phyloP scores from a whole-genome alignment of 352 stramenopile genomes.

The Globisporangium orthogonon region DNA sequence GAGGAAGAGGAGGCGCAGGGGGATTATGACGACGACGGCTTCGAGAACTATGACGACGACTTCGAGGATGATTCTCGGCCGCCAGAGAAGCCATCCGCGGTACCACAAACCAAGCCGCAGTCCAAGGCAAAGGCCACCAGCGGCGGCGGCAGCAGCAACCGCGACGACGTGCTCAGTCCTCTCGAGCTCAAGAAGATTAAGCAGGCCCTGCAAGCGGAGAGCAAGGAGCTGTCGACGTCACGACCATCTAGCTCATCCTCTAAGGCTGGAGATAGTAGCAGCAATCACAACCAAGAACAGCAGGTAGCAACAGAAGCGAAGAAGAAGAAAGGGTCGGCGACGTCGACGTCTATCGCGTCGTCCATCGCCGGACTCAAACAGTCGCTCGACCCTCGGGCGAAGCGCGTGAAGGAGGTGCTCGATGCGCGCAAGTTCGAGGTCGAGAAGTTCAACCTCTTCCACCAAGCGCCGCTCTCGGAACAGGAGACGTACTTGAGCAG shows the following conservation, averaged over 20 bases:
- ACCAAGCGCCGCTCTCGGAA: constrained; percentile 48
- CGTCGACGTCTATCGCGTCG: constrained; percentile 30
- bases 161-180: constrained; percentile 5
- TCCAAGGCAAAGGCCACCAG: constrained; percentile 9
- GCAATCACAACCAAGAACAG: neutral
- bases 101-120: neutral
- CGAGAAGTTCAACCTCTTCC: constrained; percentile 64
- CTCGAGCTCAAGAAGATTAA: constrained; percentile 52
- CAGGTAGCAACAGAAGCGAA: constrained; percentile 8
- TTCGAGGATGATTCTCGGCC: constrained; percentile 33
- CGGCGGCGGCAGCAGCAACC: constrained; percentile 10
- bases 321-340: constrained; percentile 3
- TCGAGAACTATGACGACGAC: constrained; percentile 61
- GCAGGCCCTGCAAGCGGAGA: constrained; percentile 55
- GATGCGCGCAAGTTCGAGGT: constrained; percentile 57
- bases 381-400: constrained; percentile 51
- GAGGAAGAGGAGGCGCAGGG: constrained; percentile 39
- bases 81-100: constrained; percentile 10
- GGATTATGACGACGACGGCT: constrained; percentile 63
- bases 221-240: constrained; percentile 36
- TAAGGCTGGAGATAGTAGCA: constrained; percentile 1
- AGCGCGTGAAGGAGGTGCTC: constrained; percentile 53
- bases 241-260: constrained; percentile 19
- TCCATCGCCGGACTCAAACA: constrained; percentile 76
- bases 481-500: constrained; percentile 49